phyloP scores from a whole-genome alignment of 2,329 filamentous ascomycete genomes.

The Dactylellina parvicollis region DNA sequence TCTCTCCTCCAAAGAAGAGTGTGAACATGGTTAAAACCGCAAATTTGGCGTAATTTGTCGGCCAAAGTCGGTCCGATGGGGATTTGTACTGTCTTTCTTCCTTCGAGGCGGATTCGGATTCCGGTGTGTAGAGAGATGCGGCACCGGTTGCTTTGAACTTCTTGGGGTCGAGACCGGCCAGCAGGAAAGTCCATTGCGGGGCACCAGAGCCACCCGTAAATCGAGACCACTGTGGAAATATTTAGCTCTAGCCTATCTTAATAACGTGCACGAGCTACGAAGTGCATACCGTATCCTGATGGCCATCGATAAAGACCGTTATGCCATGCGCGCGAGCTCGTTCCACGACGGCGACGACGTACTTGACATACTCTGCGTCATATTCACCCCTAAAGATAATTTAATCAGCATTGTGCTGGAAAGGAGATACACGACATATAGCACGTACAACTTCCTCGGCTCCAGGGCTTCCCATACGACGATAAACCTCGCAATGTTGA shows the following conservation, averaged over 20 bases:
- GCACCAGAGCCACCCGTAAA: slow-evolving; percentile 63
- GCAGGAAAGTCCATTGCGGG: slow-evolving; percentile 63
- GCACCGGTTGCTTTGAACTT: slow-evolving; percentile 55
- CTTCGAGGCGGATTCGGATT: slow-evolving; percentile 47
- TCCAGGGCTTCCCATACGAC: slow-evolving; percentile 64
- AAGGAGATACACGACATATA: not conserved
- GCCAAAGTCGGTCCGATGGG: slow-evolving; percentile 71
- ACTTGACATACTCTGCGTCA: slow-evolving; percentile 62
- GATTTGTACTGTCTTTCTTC: slow-evolving; percentile 54
- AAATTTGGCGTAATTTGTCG: slow-evolving; percentile 91
- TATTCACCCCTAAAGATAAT: slow-evolving; percentile 55
- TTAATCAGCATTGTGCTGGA: not conserved
- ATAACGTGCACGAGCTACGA: too few relatives aligned
- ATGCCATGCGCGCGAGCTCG: slow-evolving; percentile 62
- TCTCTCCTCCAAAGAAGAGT: slow-evolving; percentile 87
- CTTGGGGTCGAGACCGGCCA: slow-evolving; percentile 61
- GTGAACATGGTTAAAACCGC: slow-evolving; percentile 92
- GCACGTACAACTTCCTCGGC: slow-evolving; percentile 56
- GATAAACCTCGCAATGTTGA: slow-evolving; percentile 62
- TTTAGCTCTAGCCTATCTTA: not conserved
- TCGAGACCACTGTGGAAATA: slow-evolving; percentile 60
- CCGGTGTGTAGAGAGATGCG: slow-evolving; percentile 51
- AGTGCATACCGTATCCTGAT: slow-evolving; percentile 61
- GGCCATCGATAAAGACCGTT: slow-evolving; percentile 63
- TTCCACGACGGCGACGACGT: slow-evolving; percentile 61